These are phyloP conservation scores for Claviceps sp. DNA, from an alignment of 2,329 filamentous ascomycete species.

Conservation along the genomic window DNA sequence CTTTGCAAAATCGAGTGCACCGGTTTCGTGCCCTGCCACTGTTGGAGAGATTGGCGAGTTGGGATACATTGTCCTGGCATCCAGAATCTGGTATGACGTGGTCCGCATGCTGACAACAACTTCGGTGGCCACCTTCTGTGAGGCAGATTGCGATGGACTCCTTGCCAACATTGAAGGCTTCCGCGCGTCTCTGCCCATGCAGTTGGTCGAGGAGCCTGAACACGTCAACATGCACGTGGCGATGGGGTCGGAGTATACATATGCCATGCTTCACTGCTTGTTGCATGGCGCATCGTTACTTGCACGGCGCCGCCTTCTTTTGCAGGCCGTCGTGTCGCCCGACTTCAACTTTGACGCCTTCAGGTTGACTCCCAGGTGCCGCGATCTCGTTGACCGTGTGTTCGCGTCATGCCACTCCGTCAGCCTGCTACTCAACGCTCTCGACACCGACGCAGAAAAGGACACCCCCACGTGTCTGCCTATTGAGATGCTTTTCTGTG, in stretches of 20 bases:
- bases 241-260: constrained; percentile 50
- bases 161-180: constrained; percentile 42
- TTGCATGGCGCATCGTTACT: constrained; percentile 49
- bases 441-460: constrained; percentile 44
- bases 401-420: constrained; percentile 47
- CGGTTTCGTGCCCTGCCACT: constrained; percentile 23
- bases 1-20: constrained; percentile 10
- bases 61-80: constrained; percentile 46
- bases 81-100: constrained; percentile 48
- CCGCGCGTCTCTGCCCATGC: constrained; percentile 40
- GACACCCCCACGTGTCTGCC: constrained; percentile 46
- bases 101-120: constrained; percentile 47
- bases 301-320: constrained; percentile 44
- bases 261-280: constrained; percentile 49
- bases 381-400: constrained; percentile 42
- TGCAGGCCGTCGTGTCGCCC: constrained; percentile 42
- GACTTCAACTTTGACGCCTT: constrained; percentile 40
- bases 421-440: constrained; percentile 39
- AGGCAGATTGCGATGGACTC: constrained; percentile 36
- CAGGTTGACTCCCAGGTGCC: constrained; percentile 34
- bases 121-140: constrained; percentile 37
- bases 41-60: constrained; percentile 46
- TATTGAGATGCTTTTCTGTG: constrained; percentile 50
- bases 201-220: constrained; percentile 46
- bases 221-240: constrained; percentile 51